Base-by-base conservation (phyloP, 352 stramenopile genomes). In the Hyaloperonospora brassicae region DNA sequence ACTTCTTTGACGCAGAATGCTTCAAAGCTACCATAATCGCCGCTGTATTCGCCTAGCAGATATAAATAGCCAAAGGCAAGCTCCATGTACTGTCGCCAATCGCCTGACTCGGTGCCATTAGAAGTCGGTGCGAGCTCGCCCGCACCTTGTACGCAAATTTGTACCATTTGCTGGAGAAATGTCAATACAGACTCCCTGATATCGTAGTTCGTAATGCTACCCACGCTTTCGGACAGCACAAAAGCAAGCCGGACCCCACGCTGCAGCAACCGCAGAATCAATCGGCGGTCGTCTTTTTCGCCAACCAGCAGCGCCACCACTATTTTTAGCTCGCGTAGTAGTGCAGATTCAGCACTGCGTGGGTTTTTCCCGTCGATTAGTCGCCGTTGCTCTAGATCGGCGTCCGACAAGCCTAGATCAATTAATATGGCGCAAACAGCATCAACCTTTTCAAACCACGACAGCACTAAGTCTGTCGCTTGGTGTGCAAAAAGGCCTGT, bases 391-490 rank as follows among this genome's bases (percentile, higher is more conserved):
- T 84, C 73, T 11, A 90, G 11, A 17, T 84, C 70, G 1, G n/a
- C 52, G n/a, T 90, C 80, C 2, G 75, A 78, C 1, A 90, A 64
- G 9, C 77, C 76, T 5, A 90, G 48, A 46, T 90, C 80, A 12
- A 45, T 21, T n/a, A 76, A 79, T 21, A 90, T 58, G 0, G 68
- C 52, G 25, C 85, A 57, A 7, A 84, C 63, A 0, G 74, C 72
- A 27, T 90, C 77, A 9, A 90, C 64, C 45, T 61, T 78, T 31
- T 81, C 60, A 5, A 83, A 52, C 42, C 62, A 69, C 25, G 66
- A 57, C 8, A 88, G 41, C 24, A 88, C 43, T 23, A 84, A 55
- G 30, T 83, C 66, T 7, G 65, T 68, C 30, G 84, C 58, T 60
- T 72, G 66, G 41, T 87, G 73, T 0, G 49, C 30, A n/a, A 83